phyloP scores from a whole-genome alignment of 2,329 filamentous ascomycete species.

The Thelonectria discophora region DNA sequence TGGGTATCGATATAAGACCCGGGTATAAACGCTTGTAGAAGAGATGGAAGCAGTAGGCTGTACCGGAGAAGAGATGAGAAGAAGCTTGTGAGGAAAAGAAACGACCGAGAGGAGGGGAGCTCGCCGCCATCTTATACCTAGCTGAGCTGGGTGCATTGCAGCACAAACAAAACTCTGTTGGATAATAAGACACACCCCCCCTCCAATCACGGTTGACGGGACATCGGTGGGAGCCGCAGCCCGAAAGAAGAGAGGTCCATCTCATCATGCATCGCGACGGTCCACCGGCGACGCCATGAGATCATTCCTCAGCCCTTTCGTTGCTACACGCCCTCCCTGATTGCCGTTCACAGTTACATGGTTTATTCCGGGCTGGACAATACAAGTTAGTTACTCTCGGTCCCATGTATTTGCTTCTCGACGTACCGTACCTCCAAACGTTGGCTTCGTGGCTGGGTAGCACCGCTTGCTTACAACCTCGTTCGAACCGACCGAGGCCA shows the following conservation, averaged over 20 bases:
- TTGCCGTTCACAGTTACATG: too few relatives aligned
- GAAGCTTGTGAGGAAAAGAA: too few relatives aligned
- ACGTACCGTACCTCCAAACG: too few relatives aligned
- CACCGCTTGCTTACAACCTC: too few relatives aligned
- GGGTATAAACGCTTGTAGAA: neutral
- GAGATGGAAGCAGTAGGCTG: too few relatives aligned
- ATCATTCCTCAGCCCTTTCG: neutral
- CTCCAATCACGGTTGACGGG: conserved; percentile 6
- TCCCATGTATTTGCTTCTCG: too few relatives aligned
- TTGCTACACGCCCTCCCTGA: conserved; percentile 11
- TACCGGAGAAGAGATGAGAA: too few relatives aligned
- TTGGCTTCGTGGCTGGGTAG: too few relatives aligned
- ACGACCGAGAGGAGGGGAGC: conserved; percentile 13
- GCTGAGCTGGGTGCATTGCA: neutral
- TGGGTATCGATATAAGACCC: conserved; percentile 8
- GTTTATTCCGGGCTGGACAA: too few relatives aligned
- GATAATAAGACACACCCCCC: neutral
- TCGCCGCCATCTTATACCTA: conserved; percentile 22
- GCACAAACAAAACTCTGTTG: neutral
- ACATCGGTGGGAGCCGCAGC: conserved; percentile 20
- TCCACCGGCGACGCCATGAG: neutral
- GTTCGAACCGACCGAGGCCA: too few relatives aligned
- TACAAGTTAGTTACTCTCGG: too few relatives aligned
- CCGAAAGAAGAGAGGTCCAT: neutral
- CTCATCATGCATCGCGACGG: neutral